Percentiles rank a stretch among this genome's conserved stretches.
phyloP scores from a whole-genome alignment of 139 green algal genomes.

The Ettlia oleoabundans region DNA sequence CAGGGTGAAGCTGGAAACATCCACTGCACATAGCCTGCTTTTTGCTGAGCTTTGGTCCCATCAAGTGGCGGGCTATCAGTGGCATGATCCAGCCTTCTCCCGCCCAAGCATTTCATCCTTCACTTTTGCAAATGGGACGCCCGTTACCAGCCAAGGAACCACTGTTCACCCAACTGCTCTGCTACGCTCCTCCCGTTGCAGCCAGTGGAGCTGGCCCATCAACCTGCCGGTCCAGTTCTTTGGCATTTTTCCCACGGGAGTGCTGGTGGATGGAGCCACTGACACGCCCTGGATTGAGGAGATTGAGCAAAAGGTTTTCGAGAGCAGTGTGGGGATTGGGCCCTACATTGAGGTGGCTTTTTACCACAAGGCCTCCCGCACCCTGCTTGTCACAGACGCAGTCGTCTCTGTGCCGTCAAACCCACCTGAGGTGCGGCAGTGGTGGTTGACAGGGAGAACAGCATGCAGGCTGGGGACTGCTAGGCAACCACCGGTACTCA shows the following conservation, averaged over 20 bases:
- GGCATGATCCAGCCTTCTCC: too few relatives aligned
- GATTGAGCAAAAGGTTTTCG: constrained; percentile 73
- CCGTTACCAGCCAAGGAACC: too few relatives aligned
- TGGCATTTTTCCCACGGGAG: constrained; percentile 80
- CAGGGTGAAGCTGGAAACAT: too few relatives aligned
- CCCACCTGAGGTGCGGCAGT: constrained; percentile 36
- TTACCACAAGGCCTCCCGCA: constrained; percentile 79
- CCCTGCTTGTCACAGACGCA: constrained; percentile 89
- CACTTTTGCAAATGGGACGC: too few relatives aligned
- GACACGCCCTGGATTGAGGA: constrained; percentile 78
- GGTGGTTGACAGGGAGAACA: too few relatives aligned
- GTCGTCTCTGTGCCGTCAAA: constrained; percentile 73
- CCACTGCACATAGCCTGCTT: too few relatives aligned
- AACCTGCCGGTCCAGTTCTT: constrained; percentile 81
- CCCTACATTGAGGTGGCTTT: constrained; percentile 80
- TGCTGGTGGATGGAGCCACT: constrained; percentile 45
- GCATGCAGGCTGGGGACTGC: too few relatives aligned
- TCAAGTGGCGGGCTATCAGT: too few relatives aligned
- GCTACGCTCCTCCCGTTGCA: background rate
- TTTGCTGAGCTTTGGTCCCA: too few relatives aligned
- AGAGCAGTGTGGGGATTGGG: constrained; percentile 45
- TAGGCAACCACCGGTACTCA: too few relatives aligned
- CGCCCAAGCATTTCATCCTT: too few relatives aligned
- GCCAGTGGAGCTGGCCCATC: constrained; percentile 87
- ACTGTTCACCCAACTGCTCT: too few relatives aligned